Evolutionary conservation across 192 early-diverging fungal species (phyloP).

Genomic region (Backusella sp.): DNA sequence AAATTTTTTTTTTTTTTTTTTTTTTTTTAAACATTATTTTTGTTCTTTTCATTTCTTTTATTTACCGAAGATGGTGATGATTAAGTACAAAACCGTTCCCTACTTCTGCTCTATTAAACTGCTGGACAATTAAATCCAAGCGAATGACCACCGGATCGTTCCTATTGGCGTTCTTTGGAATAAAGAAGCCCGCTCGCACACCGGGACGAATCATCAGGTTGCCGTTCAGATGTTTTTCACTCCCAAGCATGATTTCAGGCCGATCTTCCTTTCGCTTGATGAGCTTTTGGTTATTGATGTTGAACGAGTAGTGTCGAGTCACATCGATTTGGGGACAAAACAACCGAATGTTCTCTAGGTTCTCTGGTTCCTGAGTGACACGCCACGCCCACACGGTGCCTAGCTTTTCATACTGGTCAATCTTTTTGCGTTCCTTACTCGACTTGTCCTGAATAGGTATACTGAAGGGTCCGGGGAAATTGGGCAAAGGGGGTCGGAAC

Average conservation of each 20-base stretch:
- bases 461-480: neutral
- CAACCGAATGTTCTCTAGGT: neutral
- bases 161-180: neutral
- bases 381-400: neutral
- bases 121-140: neutral
- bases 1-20: neutral
- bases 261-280: neutral
- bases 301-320: neutral
- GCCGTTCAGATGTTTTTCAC: neutral
- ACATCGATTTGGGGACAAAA: neutral
- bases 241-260: neutral
- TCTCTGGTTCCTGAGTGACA: neutral
- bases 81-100: conserved; percentile 1
- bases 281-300: neutral
- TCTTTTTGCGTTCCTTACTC: neutral
- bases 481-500: neutral
- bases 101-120: neutral
- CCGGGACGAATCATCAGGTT: neutral
- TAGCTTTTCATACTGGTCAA: neutral
- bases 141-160: neutral
- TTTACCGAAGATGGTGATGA: neutral
- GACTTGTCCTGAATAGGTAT: neutral
- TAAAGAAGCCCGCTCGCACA: neutral
- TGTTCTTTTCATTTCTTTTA: neutral
- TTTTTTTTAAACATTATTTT: neutral